Evolutionary conservation across 2,329 filamentous ascomycete genomes (phyloP), one percentile per base, ranked within the genome.

Genomic region (Gnomoniopsis sp.): DNA sequence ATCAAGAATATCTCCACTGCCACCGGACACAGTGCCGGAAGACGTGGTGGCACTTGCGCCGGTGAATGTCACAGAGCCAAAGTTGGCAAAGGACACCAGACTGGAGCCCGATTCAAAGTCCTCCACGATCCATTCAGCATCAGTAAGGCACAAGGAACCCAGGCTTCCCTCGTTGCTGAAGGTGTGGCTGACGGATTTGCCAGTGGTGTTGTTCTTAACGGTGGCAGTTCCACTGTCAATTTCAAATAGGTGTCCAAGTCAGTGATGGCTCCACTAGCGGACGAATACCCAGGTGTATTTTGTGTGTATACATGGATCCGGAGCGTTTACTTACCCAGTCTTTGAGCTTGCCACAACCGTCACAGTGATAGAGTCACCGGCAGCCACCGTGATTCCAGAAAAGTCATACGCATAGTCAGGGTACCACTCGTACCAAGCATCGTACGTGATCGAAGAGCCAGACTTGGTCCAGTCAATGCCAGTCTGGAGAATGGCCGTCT

Each of bases 121-220:
- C 71, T 86, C 83, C 12, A 86, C 81, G 64, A 87, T 85, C 83
- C 83, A 87, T 66, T 87, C 83, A 17, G 82, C 84, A 60, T 85
- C 85, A 64, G 78, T 77, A 65, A 82, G 74, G 65, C 78, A 83
- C 12, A 86, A 75, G 8, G 26, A 30, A 30, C 26, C 26, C 17
- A 64, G 60, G 33, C 70, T 71, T 1, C 67, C 66, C 50, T 81
- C 71, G 55, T 71, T 74, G 47, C 65, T 71, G 68, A 86, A 78
- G 3, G 71, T 75, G 71, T 86, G 78, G 17, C 74, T 76, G 26
- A 80, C 81, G 7, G 65, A 75, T 66, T 78, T 66, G 48, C 81
- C 81, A 2, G 75, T 82, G 15, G 71, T 75, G 56, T 72, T 65
- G 66, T 85, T 84, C 58, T 77, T 71, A 55, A 83, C 71, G 34